Evolutionary conservation across 1,139 yeast species (phyloP).

Genomic region (Sugiyamaella novakii): DNA sequence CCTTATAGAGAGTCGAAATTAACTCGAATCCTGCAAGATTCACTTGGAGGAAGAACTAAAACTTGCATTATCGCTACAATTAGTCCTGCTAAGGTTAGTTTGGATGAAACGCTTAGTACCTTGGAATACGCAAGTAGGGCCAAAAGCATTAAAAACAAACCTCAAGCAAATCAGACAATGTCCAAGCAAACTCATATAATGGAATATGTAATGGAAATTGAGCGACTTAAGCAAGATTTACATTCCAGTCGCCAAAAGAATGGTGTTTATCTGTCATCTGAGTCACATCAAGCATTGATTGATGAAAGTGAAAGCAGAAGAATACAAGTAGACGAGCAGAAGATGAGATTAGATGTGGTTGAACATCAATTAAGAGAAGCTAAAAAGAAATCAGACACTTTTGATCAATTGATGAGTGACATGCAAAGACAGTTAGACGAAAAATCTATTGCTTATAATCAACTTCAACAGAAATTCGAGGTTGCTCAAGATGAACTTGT

Average conservation of each 20-base stretch:
- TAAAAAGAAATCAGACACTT: slow-evolving; percentile 26
- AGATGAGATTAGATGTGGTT: slow-evolving; percentile 43
- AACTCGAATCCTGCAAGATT: slow-evolving; percentile 76
- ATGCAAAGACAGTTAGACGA: slow-evolving; percentile 10
- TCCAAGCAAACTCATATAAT: slow-evolving; percentile 49
- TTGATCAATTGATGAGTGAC: slow-evolving; percentile 15
- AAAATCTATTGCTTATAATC: slow-evolving; percentile 9
- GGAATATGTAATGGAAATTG: slow-evolving; percentile 52
- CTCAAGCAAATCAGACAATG: slow-evolving; percentile 58
- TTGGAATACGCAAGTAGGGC: slow-evolving; percentile 82
- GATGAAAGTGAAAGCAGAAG: slow-evolving; percentile 49
- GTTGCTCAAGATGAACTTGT: slow-evolving; percentile 25
- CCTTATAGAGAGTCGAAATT: slow-evolving; percentile 87
- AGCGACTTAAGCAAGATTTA: slow-evolving; percentile 58
- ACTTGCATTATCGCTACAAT: slow-evolving; percentile 80
- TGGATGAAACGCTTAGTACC: slow-evolving; percentile 81
- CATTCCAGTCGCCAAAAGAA: slow-evolving; percentile 57
- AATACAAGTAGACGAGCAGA: slow-evolving; percentile 47
- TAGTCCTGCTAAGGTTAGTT: slow-evolving; percentile 72
- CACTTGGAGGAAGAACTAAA: slow-evolving; percentile 80
- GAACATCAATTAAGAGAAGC: slow-evolving; percentile 42
- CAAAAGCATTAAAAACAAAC: slow-evolving; percentile 72
- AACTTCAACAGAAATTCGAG: slow-evolving; percentile 8
- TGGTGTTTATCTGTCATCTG: slow-evolving; percentile 56
- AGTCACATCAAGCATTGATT: slow-evolving; percentile 47